These are phyloP conservation scores for Cryptococcus sp. DNA, from an alignment of 1,284 basidiomycete genomes.

Conservation along the genomic window DNA sequence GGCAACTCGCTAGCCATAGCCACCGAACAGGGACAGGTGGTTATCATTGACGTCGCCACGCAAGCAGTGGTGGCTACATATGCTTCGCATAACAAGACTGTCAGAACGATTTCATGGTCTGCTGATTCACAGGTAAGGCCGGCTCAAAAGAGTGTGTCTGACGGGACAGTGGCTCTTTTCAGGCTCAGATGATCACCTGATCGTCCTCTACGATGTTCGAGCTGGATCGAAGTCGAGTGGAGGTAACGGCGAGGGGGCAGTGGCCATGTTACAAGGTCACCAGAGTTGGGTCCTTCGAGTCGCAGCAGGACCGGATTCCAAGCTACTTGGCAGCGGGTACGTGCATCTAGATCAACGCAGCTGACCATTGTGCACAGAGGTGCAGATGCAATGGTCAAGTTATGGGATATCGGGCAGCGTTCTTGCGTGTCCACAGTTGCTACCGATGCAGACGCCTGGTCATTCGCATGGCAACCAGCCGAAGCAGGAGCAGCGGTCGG, in stretches of 20 bases:
- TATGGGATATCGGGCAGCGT: slow-evolving; percentile 81
- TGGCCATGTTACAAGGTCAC: slow-evolving; percentile 79
- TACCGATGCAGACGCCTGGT: slow-evolving; percentile 80
- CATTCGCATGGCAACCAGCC: slow-evolving; percentile 75
- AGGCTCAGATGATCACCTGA: slow-evolving; percentile 82
- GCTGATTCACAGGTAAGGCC: slow-evolving; percentile 65
- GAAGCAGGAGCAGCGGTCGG: slow-evolving; percentile 57
- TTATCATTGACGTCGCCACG: slow-evolving; percentile 73
- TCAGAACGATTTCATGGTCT: slow-evolving; percentile 80
- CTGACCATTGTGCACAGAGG: slow-evolving; percentile 16
- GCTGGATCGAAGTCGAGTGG: slow-evolving; percentile 39
- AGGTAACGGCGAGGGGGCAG: slow-evolving; percentile 67
- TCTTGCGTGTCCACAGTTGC: slow-evolving; percentile 74
- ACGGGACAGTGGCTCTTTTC: slow-evolving; percentile 69
- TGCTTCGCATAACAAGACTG: slow-evolving; percentile 80
- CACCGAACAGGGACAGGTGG: slow-evolving; percentile 77
- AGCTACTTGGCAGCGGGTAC: slow-evolving; percentile 75
- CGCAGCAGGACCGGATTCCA: slow-evolving; percentile 75
- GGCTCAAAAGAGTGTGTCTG: background rate
- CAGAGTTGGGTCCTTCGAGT: slow-evolving; percentile 80
- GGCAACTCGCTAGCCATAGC: slow-evolving; percentile 74
- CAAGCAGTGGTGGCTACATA: slow-evolving; percentile 67
- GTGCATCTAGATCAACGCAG: slow-evolving; percentile 34
- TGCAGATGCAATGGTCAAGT: slow-evolving; percentile 81
- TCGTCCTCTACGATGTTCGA: slow-evolving; percentile 79